Evolutionary conservation across 2,329 filamentous ascomycete genomes (phyloP).

Genomic region (Dothiorella sarmentorum): DNA sequence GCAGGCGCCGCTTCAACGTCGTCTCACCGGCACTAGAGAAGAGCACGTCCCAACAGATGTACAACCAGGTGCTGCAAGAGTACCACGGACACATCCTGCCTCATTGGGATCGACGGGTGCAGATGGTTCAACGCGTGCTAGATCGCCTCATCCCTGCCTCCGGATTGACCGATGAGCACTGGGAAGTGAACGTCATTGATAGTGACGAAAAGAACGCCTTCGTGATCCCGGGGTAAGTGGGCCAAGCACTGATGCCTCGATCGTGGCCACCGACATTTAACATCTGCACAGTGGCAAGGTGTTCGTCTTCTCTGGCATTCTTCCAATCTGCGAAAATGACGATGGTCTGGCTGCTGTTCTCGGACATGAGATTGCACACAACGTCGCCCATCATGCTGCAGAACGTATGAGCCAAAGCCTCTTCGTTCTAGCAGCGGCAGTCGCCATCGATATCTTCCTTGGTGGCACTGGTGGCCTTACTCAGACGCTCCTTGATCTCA

Average conservation of each 20-base stretch:
- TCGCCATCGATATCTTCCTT: constrained; percentile 37
- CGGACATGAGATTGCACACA: constrained; percentile 77
- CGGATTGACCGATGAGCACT: constrained; percentile 55
- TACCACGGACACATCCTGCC: constrained; percentile 56
- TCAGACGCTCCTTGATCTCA: constrained; percentile 54
- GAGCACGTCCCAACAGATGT: constrained; percentile 51
- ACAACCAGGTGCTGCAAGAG: constrained; percentile 55
- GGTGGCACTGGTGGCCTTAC: constrained; percentile 42
- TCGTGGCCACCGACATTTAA: too few relatives aligned
- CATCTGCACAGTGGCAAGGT: constrained; percentile 60
- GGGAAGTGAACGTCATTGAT: constrained; percentile 75
- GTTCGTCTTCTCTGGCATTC: constrained; percentile 72
- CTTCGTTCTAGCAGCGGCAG: constrained; percentile 38
- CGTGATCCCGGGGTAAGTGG: constrained; percentile 62
- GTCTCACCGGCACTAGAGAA: constrained; percentile 56
- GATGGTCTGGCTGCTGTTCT: constrained; percentile 71
- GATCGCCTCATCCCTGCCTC: constrained; percentile 63
- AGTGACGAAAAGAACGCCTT: constrained; percentile 69
- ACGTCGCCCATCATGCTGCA: constrained; percentile 63
- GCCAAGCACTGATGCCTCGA: too few relatives aligned
- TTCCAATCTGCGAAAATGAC: constrained; percentile 64
- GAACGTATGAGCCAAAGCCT: constrained; percentile 56
- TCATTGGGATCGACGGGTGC: constrained; percentile 55
- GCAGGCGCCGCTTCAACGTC: constrained; percentile 70
- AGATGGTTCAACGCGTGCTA: constrained; percentile 62